A percentile compares a stretch with the other conserved stretches of the same genome.
Evolutionary conservation across 2,329 filamentous ascomycete species (phyloP).

Genomic region (Kalmusia sp.): DNA sequence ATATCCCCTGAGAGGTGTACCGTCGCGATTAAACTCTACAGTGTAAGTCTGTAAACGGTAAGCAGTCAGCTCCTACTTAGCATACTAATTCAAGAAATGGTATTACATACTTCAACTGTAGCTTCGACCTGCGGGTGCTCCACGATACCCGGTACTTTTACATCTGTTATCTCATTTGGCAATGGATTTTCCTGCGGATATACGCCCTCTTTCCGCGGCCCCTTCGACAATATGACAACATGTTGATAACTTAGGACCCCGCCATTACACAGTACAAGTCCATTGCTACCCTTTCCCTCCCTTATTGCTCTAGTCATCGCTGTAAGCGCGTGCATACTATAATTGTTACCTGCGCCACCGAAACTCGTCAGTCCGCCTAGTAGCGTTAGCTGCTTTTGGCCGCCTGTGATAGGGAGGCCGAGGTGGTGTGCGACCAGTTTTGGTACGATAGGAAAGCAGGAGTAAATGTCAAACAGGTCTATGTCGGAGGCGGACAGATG

Average conservation of each 20-base stretch:
- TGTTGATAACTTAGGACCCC: conserved; percentile 72
- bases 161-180: conserved; percentile 50
- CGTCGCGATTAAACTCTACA: conserved; percentile 62
- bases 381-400: conserved; percentile 63
- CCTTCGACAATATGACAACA: conserved; percentile 63
- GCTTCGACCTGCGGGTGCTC: conserved; percentile 59
- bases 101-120: conserved; percentile 58
- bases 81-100: not conserved
- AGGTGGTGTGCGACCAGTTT: conserved; percentile 70
- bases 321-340: conserved; percentile 67
- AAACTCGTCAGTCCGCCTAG: conserved; percentile 73
- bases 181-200: conserved; percentile 60
- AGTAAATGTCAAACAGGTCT: conserved; percentile 70
- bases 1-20: conserved; percentile 56
- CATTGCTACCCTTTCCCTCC: conserved; percentile 53
- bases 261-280: conserved; percentile 70
- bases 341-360: conserved; percentile 74
- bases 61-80: not conserved
- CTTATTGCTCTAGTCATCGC: conserved; percentile 58
- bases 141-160: conserved; percentile 45
- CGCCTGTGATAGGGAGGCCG: conserved; percentile 55
- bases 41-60: conserved; percentile 61
- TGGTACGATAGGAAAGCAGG: conserved; percentile 73
- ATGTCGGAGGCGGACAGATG: conserved; percentile 59
- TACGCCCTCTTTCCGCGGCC: conserved; percentile 47